Percentiles rank a stretch among this genome's conserved stretches.
These are phyloP conservation scores for Aeminium ludgeri DNA, from an alignment of 495 filamentous ascomycete genomes.

Conservation along the genomic window DNA sequence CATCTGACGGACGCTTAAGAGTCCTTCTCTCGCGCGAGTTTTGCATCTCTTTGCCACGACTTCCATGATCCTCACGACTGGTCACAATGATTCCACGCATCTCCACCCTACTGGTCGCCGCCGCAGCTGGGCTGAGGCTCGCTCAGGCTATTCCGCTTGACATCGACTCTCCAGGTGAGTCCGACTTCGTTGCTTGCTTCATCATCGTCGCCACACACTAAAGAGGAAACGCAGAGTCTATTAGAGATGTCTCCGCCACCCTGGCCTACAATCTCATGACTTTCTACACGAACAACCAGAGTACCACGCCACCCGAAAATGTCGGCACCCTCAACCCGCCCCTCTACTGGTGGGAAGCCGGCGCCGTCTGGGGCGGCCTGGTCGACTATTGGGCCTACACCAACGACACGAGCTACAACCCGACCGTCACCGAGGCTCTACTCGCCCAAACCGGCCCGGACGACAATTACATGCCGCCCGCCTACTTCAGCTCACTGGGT, in stretches of 20 bases:
- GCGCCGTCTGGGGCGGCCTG: conserved; percentile 16
- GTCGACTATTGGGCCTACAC: conserved; percentile 18
- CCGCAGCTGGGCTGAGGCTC: no score
- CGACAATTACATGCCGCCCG: conserved; percentile 20
- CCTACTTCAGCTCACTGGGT: conserved; percentile 6
- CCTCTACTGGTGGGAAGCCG: conserved; percentile 29
- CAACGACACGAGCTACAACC: conserved; percentile 21
- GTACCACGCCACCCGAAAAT: neutral
- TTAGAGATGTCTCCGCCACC: conserved; percentile 8
- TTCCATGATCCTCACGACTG: no score
- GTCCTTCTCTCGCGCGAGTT: no score
- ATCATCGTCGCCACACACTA: no score
- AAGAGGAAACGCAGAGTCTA: no score
- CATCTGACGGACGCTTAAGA: no score
- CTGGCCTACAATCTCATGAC: conserved; percentile 12
- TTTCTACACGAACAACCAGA: conserved; percentile 12
- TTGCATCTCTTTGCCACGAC: no score
- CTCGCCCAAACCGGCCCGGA: conserved; percentile 24
- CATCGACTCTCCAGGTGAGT: no score
- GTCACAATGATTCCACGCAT: no score
- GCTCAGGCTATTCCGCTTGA: no score
- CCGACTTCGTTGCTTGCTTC: no score
- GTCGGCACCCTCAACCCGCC: conserved; percentile 15
- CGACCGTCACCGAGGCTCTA: conserved; percentile 21
- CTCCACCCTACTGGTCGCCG: no score